Evolutionary conservation across 73 alveolate species (phyloP), one percentile per base, ranked within the genome.

Genomic region (Breviolum minutum): DNA sequence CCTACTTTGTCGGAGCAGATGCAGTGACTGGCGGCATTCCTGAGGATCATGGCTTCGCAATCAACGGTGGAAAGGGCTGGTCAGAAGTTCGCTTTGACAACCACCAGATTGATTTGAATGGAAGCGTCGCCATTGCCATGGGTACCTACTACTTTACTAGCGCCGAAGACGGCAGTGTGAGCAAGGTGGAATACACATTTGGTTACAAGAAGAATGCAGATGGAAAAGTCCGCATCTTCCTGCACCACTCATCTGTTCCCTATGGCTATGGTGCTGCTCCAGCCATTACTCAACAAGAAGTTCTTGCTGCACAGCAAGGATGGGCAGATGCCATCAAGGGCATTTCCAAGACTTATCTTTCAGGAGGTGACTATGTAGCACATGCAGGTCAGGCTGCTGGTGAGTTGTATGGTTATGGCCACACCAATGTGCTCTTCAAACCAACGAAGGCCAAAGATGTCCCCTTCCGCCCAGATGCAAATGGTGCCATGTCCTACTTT

Each of bases 331-430:
- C 91, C 91, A 82, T 82, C 91, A 82, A 82, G 91, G 40, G 32
- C 24, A 82, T 82, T 19, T 82, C 91, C 91, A 82, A 82, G 69
- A 19, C 30, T 69, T 82, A 29, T 27, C 69, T 82, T 24, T 27
- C 29, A 16, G 91, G 69, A 24, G 91, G 91, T 27, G 91, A 82
- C 71, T 76, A 82, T 27, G 91, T 82, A 3, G 91, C 91, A 82
- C 27, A 20, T n/a, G 91, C 91, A 10, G 91, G 30, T 16, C 26
- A 82, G 20, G 91, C 91, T 12, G 91, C 91, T 17, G 91, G 91
- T 82, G 91, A 82, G 69, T 69, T 82, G 20, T 82, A 82, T 32
- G 91, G 91, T 30, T 82, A 82, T 82, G 91, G 91, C 40, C 91
- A 82, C 69, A 32, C 70, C 20, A 32, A 82, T 20, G 91, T 82